Conservation (phyloP, 2,329 filamentous ascomycete species). For the Fulvia fulva region DNA sequence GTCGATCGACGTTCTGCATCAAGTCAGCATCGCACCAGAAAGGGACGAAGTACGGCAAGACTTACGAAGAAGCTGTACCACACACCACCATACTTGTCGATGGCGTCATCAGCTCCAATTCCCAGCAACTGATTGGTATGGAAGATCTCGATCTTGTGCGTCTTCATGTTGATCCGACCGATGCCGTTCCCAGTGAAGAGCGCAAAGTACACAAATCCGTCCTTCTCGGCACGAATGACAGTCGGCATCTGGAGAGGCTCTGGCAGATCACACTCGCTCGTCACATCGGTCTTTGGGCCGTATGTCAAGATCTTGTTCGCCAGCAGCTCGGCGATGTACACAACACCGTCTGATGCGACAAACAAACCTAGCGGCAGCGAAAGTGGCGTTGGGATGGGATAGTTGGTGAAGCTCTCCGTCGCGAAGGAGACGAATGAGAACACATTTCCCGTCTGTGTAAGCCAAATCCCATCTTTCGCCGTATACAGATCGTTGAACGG, state of each 20-base stretch:
- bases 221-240: conserved; percentile 21
- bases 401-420: conserved; percentile 10
- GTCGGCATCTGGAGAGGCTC: conserved; percentile 17
- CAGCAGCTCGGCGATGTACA: conserved; percentile 16
- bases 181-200: conserved; percentile 21
- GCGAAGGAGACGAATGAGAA: conserved; percentile 10
- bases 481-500: conserved; percentile 25
- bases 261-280: conserved; percentile 17
- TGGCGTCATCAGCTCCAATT: conserved; percentile 17
- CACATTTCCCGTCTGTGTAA: conserved; percentile 24
- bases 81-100: conserved; percentile 18
- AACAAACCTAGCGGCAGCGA: conserved; percentile 18
- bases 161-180: conserved; percentile 21
- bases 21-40: background rate
- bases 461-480: conserved; percentile 22
- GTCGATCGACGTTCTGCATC: background rate
- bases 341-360: conserved; percentile 14
- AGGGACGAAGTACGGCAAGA: conserved; percentile 8
- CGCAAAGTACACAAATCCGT: conserved; percentile 24
- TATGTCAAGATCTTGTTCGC: conserved; percentile 18
- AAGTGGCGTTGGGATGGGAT: conserved; percentile 12
- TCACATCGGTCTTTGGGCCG: conserved; percentile 16
- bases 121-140: conserved; percentile 12
- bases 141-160: conserved; percentile 19
- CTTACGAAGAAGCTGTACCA: conserved; percentile 20